Conservation (phyloP, 169 alveolate species). For the Miamiensis avidus region DNA sequence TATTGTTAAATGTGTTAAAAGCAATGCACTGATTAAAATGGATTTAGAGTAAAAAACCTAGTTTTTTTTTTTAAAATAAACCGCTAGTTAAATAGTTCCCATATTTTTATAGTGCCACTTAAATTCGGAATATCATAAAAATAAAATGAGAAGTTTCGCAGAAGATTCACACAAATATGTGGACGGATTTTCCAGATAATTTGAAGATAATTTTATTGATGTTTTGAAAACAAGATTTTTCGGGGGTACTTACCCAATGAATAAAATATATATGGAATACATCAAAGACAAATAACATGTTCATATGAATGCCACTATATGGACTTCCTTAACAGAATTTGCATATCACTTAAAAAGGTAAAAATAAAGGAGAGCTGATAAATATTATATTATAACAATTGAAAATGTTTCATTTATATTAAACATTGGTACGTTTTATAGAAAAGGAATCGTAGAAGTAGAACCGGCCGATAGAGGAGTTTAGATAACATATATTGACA, state of each 20-base stretch:
- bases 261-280: slow-evolving; percentile 89
- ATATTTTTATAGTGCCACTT: slow-evolving; percentile 80
- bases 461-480: not conserved
- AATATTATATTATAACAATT: slow-evolving; percentile 31
- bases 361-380: slow-evolving; percentile 91
- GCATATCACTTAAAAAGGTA: slow-evolving; percentile 72
- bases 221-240: slow-evolving; percentile 59
- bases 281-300: slow-evolving; percentile 92
- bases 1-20: slow-evolving; percentile 96
- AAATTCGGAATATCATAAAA: slow-evolving; percentile 92
- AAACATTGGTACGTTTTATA: too few relatives aligned
- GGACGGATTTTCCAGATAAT: slow-evolving; percentile 91
- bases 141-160: slow-evolving; percentile 92
- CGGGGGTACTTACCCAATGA: slow-evolving; percentile 84
- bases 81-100: not conserved
- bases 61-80: too few relatives aligned
- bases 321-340: slow-evolving; percentile 92
- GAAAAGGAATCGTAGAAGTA: not conserved
- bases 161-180: slow-evolving; percentile 89
- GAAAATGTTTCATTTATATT: too few relatives aligned
- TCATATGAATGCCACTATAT: slow-evolving; percentile 95
- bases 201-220: slow-evolving; percentile 58
- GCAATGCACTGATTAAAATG: slow-evolving; percentile 95
- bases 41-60: slow-evolving; percentile 81
- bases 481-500: not conserved